phyloP scores from a whole-genome alignment of 2,329 filamentous ascomycete genomes.

The Pseudocercospora eumusae region DNA sequence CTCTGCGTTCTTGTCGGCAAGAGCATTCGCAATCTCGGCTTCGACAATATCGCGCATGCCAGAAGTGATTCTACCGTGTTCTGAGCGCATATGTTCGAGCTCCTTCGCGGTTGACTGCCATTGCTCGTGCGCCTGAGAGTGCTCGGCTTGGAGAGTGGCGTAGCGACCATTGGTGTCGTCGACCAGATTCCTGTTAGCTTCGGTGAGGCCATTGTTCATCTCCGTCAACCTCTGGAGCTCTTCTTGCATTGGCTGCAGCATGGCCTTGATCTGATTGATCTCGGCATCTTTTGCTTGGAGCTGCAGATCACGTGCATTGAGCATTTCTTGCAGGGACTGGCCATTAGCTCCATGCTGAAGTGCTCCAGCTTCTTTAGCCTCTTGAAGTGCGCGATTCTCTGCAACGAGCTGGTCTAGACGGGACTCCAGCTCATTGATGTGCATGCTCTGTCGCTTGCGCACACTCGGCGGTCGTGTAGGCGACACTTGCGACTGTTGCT shows the following conservation, averaged over 20 bases:
- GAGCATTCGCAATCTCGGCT: slow-evolving; percentile 61
- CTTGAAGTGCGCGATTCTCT: slow-evolving; percentile 78
- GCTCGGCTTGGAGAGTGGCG: slow-evolving; percentile 65
- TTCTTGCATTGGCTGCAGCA: slow-evolving; percentile 75
- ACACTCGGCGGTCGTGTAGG: slow-evolving; percentile 93
- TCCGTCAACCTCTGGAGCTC: slow-evolving; percentile 80
- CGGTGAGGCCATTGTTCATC: slow-evolving; percentile 76
- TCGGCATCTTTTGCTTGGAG: slow-evolving; percentile 82
- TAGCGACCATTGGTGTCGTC: slow-evolving; percentile 74
- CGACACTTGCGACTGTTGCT: slow-evolving; percentile 78
- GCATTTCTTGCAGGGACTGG: slow-evolving; percentile 51
- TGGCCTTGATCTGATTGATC: slow-evolving; percentile 72
- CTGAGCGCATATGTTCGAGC: slow-evolving; percentile 66
- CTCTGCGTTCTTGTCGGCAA: slow-evolving; percentile 83
- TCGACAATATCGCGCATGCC: slow-evolving; percentile 64
- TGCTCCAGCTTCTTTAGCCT: slow-evolving; percentile 51
- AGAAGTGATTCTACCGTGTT: slow-evolving; percentile 63
- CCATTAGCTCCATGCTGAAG: slow-evolving; percentile 47
- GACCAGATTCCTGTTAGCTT: slow-evolving; percentile 74
- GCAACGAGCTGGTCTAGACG: slow-evolving; percentile 79
- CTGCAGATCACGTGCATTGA: slow-evolving; percentile 66
- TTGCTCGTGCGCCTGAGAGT: slow-evolving; percentile 56
- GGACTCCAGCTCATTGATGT: slow-evolving; percentile 83
- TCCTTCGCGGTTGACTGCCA: slow-evolving; percentile 64
- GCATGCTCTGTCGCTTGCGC: slow-evolving; percentile 96